These are phyloP conservation scores for Monosporascus sp. DNA, from an alignment of 2,329 filamentous ascomycete genomes.

Conservation along the genomic window DNA sequence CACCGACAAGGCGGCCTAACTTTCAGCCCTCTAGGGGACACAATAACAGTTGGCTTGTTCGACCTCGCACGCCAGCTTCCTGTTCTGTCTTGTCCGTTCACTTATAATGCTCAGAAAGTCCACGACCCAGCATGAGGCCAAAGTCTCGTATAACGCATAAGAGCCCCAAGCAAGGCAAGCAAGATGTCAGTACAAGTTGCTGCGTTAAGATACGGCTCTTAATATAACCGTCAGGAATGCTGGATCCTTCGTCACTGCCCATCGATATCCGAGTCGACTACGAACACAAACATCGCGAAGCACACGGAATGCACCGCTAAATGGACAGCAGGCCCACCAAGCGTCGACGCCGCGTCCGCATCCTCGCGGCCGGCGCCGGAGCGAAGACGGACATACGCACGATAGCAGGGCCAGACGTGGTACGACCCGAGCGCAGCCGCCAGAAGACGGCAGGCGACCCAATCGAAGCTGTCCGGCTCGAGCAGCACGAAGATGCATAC, in stretches of 20 bases:
- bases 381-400: conserved; percentile 34
- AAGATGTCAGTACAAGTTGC: not conserved
- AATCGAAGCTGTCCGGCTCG: conserved; percentile 24
- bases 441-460: conserved; percentile 25
- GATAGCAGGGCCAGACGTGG: conserved; percentile 42
- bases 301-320: conserved; percentile 36
- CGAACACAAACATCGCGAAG: conserved; percentile 29
- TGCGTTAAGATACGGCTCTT: not conserved
- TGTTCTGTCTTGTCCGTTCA: no score
- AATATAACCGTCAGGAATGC: not conserved
- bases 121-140: no score
- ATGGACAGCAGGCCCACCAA: conserved; percentile 45
- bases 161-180: not conserved
- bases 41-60: no score
- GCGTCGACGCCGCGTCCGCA: conserved; percentile 14
- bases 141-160: not conserved
- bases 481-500: conserved; percentile 33
- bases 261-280: not conserved
- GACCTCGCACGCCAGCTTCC: no score
- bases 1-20: no score
- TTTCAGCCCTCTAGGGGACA: no score
- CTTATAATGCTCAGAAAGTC: no score
- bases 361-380: conserved; percentile 9
- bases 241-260: not conserved
- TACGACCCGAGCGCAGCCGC: conserved; percentile 40